Percentiles rank a stretch among this genome's conserved stretches.
Conservation (phyloP, 768 basidiomycete species). For the Clitopilus hobsonii region DNA sequence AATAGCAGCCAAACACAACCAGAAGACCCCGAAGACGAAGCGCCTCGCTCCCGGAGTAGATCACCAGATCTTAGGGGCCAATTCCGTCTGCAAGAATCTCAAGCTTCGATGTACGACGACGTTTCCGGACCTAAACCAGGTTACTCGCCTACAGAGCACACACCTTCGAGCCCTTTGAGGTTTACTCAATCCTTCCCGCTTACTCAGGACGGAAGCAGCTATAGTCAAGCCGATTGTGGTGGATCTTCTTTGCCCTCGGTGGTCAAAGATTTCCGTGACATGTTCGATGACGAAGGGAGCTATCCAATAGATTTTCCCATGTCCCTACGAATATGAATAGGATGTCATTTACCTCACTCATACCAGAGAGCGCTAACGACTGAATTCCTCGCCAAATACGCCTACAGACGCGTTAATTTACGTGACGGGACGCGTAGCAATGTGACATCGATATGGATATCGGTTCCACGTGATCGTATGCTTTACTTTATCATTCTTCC, state of each 20-base stretch:
- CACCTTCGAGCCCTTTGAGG: neutral
- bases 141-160: neutral
- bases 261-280: slow-evolving; percentile 37
- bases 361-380: no score
- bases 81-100: neutral
- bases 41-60: neutral
- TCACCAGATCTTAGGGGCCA: neutral
- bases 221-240: slow-evolving; percentile 2
- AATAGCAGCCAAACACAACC: neutral
- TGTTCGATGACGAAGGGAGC: slow-evolving; percentile 36
- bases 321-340: slow-evolving; percentile 21
- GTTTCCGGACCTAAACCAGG: neutral
- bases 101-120: neutral
- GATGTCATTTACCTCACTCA: neutral
- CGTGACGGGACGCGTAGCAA: neutral
- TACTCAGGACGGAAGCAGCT: neutral
- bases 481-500: neutral
- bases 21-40: neutral
- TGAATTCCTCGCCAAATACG: no score
- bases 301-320: slow-evolving; percentile 38
- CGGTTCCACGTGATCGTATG: neutral
- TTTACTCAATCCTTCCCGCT: slow-evolving; percentile 6
- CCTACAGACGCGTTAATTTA: neutral
- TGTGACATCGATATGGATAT: neutral
- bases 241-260: slow-evolving; percentile 28